Evolutionary conservation across 331 rosid genomes (phyloP).

Genomic region (Acacia concinna): DNA sequence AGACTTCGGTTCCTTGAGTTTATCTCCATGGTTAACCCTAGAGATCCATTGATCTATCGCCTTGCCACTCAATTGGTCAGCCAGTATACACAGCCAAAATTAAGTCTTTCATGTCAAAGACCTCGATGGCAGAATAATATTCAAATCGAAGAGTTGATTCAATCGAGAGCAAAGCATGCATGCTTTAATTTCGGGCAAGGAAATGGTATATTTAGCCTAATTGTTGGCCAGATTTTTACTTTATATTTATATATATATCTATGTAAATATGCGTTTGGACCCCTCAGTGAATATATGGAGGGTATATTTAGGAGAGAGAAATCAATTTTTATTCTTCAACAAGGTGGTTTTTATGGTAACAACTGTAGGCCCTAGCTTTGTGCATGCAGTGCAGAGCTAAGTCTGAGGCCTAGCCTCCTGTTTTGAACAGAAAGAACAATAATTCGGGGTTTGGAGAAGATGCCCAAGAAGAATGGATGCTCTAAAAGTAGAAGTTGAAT

Average conservation of each 20-base stretch:
- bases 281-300: background rate
- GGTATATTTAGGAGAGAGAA: background rate
- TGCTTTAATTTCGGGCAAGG: background rate
- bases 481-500: background rate
- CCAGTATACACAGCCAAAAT: background rate
- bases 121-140: background rate
- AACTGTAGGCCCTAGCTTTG: background rate
- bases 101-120: background rate
- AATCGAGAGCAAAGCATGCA: background rate
- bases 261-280: background rate
- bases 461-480: background rate
- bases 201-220: background rate
- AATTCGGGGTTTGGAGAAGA: background rate
- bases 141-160: background rate
- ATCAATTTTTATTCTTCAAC: background rate
- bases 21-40: background rate
- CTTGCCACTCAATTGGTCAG: no score
- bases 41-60: background rate
- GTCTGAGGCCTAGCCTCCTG: constrained; percentile 29
- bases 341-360: background rate
- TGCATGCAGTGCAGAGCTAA: background rate
- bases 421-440: constrained; percentile 18
- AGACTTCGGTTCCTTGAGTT: background rate
- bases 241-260: background rate
- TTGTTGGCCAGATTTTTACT: background rate